Evolutionary conservation across 352 stramenopile species (phyloP), one percentile per base, ranked within the genome.

Genomic region (Paralagenidium karlingii): DNA sequence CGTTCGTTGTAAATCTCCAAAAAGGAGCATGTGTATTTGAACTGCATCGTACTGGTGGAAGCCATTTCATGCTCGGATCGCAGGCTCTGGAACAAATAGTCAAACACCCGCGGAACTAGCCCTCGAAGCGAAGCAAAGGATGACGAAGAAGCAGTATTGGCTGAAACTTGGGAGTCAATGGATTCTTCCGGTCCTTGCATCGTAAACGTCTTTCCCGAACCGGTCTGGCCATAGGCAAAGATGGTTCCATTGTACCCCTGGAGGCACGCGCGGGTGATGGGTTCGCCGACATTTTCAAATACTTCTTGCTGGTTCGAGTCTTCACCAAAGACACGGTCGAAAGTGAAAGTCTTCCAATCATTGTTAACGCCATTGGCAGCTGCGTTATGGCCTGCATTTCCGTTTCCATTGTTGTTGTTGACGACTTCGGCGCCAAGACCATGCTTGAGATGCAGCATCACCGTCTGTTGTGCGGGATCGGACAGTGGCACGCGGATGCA

Each of bases 1-100:
- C 79, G 68, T 55, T 97, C 89, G 53, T 96, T 96, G 60, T 97
- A 97, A 42, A 97, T 97, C 58, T 97, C 89, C 32, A 97, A 58
- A 51, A 96, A 97, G 0, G 83, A 94, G 58, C 75, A 86, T 4
- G 63, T 49, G 38, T 84, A 84, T 33, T 55, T 84, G 48, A 82
- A 66, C 41, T 82, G 40, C 11, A 84, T 62, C 10, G 58, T 62
- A 40, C 43, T 44, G 29, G 30, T 48, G 19, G 36, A 3, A 25
- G 19, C 36, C 11, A 24, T 25, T 24, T 40, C 40, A 15, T 45
- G n/a, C 3, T 45, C 40, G 16, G 28, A 8, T 45, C 16, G 19
- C 36, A 26, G 18, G 44, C 18, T 34, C 41, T 48, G n/a, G 32
- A 91, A 86, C n/a, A 91, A 49, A 33, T 68, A 91, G 38, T 90